Evolutionary conservation across 2,329 filamentous ascomycete species (phyloP), one percentile per base, ranked within the genome.

Genomic region (Anisogramma anomala): DNA sequence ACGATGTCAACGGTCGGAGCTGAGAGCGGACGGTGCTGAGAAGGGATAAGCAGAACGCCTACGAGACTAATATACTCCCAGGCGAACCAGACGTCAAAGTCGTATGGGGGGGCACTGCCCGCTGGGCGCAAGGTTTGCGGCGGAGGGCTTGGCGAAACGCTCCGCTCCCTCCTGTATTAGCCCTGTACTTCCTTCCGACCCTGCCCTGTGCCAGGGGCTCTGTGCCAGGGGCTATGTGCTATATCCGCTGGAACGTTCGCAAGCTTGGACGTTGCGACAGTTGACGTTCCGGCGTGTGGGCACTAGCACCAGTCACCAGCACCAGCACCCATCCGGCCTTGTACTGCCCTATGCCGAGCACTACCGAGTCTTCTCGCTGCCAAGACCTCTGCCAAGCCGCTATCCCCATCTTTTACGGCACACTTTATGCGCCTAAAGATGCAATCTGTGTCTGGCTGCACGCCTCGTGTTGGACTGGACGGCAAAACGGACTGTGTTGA

Each of bases 141-240:
- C 38, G 38, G 38, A 41, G 38, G 38, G 19, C 38, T 41, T 41
- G 38, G 38, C 38, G 19, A 41, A 34, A 30, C 37, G 28, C 20
- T 26, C 20, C 14, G 26, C 18, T 31, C 31, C 15, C 37, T 20
- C 17, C 17, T 3, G 7, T 33, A 17, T 14, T 33, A 27, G 22
- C 4, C 7, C 14, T 3, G 9, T 40, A 27, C 37, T 15, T 14
- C 9, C 15, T 3, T 14, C 10, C 3, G 11, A 6, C 7, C 15
- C 25, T 38, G 28, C 8, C 15, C 11, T 11, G 23, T 25, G 23
- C 6, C 23, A 25, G 23, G 23, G 6, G 23, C 23, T n/a, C n/a
- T n/a, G n/a, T n/a, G n/a, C n/a, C n/a, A n/a, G n/a, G n/a, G n/a
- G n/a, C n/a, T n/a, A n/a, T n/a, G n/a, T n/a, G n/a, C n/a, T n/a